These are phyloP conservation scores for Globisporangium uncinulatum DNA, from an alignment of 352 stramenopile species.

Conservation along the genomic window DNA sequence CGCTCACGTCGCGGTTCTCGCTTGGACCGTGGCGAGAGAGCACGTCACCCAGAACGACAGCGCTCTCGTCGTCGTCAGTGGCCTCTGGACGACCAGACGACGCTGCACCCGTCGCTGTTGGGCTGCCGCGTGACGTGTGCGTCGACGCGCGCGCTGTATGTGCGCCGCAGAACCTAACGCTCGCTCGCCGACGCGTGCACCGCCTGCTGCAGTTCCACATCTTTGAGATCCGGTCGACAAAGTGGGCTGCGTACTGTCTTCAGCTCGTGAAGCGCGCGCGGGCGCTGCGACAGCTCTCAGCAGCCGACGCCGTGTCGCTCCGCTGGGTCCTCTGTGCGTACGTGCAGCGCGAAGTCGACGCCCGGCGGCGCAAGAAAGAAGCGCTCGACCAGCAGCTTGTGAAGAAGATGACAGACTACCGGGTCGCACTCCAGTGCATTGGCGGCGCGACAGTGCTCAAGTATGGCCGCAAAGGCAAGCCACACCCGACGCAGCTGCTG, in stretches of 20 bases:
- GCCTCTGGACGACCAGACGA: slow-evolving; percentile 14
- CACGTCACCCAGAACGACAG: background rate
- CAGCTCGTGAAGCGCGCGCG: slow-evolving; percentile 40
- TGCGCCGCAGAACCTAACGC: slow-evolving; percentile 19
- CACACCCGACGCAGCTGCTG: slow-evolving; percentile 62
- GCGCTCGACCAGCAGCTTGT: slow-evolving; percentile 46
- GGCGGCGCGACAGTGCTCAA: slow-evolving; percentile 67
- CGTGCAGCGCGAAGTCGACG: slow-evolving; percentile 40
- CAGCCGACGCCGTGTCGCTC: slow-evolving; percentile 38
- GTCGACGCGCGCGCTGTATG: slow-evolving; percentile 42
- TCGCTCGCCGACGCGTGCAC: slow-evolving; percentile 25
- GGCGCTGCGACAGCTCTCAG: slow-evolving; percentile 19
- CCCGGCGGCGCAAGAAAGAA: slow-evolving; percentile 36
- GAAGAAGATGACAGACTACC: slow-evolving; percentile 82
- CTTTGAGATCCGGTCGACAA: slow-evolving; percentile 76
- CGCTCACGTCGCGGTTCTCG: slow-evolving; percentile 6
- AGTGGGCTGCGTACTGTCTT: slow-evolving; percentile 77
- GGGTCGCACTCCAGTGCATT: slow-evolving; percentile 76
- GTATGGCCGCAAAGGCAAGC: slow-evolving; percentile 76
- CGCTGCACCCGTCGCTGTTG: slow-evolving; percentile 29
- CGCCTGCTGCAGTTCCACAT: slow-evolving; percentile 41
- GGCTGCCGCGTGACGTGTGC: slow-evolving; percentile 31
- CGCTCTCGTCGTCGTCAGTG: background rate
- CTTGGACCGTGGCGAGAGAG: slow-evolving; percentile 11
- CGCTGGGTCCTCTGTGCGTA: slow-evolving; percentile 59